Conservation (phyloP, 1,284 basidiomycete species). For the Leccinum subrobustum region DNA sequence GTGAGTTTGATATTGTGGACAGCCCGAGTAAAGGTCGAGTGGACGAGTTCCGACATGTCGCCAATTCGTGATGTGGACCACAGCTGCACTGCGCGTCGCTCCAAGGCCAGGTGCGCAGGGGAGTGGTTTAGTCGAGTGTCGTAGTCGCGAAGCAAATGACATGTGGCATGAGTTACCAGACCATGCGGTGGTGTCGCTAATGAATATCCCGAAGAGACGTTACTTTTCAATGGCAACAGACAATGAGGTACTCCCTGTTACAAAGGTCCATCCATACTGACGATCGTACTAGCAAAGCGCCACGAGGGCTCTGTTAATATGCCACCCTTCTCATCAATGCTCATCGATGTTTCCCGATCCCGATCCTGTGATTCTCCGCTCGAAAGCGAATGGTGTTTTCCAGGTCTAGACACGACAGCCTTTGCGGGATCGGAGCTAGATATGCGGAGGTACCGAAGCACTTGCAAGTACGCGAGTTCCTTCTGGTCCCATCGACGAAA, state of each 20-base stretch:
- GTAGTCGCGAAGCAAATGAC: not conserved
- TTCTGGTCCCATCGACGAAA: constrained; percentile 79
- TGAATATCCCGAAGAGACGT: not conserved
- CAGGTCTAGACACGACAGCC: constrained; percentile 53
- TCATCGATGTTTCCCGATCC: constrained; percentile 34
- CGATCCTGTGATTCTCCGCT: constrained; percentile 3
- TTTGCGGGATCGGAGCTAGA: constrained; percentile 51
- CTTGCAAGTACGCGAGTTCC: constrained; percentile 70
- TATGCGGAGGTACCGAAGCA: constrained; percentile 76
- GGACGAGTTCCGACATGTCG: not conserved
- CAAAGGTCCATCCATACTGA: constrained; percentile 41
- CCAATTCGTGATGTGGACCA: not conserved
- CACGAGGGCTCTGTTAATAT: constrained; percentile 34
- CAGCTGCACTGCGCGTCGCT: not conserved
- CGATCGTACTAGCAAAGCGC: constrained; percentile 44
- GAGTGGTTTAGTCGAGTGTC: not conserved
- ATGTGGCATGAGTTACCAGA: not conserved
- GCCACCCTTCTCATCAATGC: constrained; percentile 29
- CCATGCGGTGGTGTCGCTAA: not conserved
- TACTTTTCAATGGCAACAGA: not conserved
- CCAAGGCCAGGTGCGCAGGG: not conserved
- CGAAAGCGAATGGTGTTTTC: constrained; percentile 49
- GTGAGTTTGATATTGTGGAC: not conserved
- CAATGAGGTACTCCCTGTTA: constrained; percentile 4
- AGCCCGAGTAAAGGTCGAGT: not conserved